Conservation (phyloP, 2,329 filamentous ascomycete genomes). For the Dichotomopilus funicola region DNA sequence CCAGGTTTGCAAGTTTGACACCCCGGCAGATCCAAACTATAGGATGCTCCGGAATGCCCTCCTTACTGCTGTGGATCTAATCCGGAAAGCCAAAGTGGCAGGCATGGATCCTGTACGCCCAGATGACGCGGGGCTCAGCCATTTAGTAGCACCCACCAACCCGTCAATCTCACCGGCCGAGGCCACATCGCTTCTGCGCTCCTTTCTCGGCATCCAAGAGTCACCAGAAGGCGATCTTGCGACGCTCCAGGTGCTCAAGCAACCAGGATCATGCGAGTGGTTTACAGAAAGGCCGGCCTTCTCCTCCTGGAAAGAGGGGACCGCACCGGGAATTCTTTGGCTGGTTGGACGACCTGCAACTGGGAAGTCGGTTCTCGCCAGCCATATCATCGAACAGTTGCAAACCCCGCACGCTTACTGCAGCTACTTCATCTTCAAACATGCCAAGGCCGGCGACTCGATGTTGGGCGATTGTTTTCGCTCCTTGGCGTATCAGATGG, state of each 20-base stretch:
- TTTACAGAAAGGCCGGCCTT: slow-evolving; percentile 23
- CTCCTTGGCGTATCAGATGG: slow-evolving; percentile 28
- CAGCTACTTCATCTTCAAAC: slow-evolving; percentile 29
- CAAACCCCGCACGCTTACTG: slow-evolving; percentile 13
- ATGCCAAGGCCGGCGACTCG: slow-evolving; percentile 20
- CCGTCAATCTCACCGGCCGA: neutral
- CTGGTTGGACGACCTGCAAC: slow-evolving; percentile 29
- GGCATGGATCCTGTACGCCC: no score
- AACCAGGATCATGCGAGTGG: slow-evolving; percentile 29
- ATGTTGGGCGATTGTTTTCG: slow-evolving; percentile 25
- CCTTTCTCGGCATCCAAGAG: slow-evolving; percentile 21
- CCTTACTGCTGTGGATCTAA: slow-evolving; percentile 25
- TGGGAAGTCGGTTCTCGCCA: slow-evolving; percentile 32
- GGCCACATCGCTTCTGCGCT: slow-evolving; percentile 12
- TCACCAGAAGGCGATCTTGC: slow-evolving; percentile 23
- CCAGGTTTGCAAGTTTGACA: slow-evolving; percentile 32
- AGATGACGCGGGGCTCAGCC: no score
- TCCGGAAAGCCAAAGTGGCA: slow-evolving; percentile 4
- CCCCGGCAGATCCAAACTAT: slow-evolving; percentile 29
- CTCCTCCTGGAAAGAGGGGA: slow-evolving; percentile 20
- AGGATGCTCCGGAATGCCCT: slow-evolving; percentile 29
- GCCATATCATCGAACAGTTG: slow-evolving; percentile 29
- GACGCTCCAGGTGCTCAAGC: slow-evolving; percentile 22
- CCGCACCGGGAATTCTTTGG: slow-evolving; percentile 24
- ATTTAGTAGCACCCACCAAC: neutral